These are phyloP conservation scores for Circinella minor DNA, from an alignment of 371 early-diverging fungal species.

Conservation along the genomic window DNA sequence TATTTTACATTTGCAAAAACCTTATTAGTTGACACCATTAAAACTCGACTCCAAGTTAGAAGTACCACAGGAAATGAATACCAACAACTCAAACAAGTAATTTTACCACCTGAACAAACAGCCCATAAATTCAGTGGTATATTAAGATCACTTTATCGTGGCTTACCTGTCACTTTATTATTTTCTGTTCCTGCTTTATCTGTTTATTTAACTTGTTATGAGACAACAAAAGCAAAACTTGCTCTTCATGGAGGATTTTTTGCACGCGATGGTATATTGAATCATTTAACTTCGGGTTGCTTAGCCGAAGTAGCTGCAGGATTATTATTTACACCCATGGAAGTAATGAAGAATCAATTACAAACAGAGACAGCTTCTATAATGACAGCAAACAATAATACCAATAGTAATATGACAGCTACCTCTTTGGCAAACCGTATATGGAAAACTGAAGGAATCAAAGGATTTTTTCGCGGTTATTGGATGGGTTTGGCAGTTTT, in stretches of 20 bases:
- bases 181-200: slow-evolving; percentile 79
- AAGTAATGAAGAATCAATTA: slow-evolving; percentile 76
- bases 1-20: not conserved
- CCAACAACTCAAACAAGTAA: slow-evolving; percentile 1
- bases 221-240: slow-evolving; percentile 59
- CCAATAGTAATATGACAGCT: not conserved
- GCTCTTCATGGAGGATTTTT: slow-evolving; percentile 5
- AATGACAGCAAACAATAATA: not conserved
- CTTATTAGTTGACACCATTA: slow-evolving; percentile 74
- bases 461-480: slow-evolving; percentile 79
- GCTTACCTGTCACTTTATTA: slow-evolving; percentile 70
- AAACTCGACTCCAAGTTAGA: slow-evolving; percentile 69
- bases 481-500: slow-evolving; percentile 75
- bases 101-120: slow-evolving; percentile 6
- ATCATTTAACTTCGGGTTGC: slow-evolving; percentile 57
- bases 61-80: slow-evolving; percentile 16
- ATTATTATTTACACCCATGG: slow-evolving; percentile 81
- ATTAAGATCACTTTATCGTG: slow-evolving; percentile 54
- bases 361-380: slow-evolving; percentile 41
- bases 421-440: slow-evolving; percentile 35
- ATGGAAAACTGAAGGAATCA: slow-evolving; percentile 60
- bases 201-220: slow-evolving; percentile 76
- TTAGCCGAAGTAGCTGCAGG: slow-evolving; percentile 64
- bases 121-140: not conserved
- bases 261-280: slow-evolving; percentile 24